A percentile compares a stretch with the other conserved stretches of the same genome.
phyloP scores from a whole-genome alignment of 768 basidiomycete genomes.

The Lepiota brunneoincarnata region DNA sequence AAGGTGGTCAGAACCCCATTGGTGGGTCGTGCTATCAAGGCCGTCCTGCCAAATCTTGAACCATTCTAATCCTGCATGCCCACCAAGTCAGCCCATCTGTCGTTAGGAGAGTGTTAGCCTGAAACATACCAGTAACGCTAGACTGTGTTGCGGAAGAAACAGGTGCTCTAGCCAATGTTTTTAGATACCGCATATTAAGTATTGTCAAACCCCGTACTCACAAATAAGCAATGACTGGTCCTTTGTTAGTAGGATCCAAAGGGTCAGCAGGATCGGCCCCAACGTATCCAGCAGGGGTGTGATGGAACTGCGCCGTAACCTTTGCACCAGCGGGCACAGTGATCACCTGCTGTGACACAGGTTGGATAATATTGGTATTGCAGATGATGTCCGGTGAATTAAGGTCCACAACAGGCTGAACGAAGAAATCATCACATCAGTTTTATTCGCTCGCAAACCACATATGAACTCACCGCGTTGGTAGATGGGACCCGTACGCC shows the following conservation, averaged over 20 bases:
- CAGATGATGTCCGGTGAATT: conserved; percentile 50
- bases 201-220: conserved; percentile 20
- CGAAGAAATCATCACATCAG: background rate
- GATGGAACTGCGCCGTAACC: conserved; percentile 48
- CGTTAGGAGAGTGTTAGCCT: conserved; percentile 14
- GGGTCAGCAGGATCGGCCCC: conserved; percentile 37
- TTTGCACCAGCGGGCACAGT: conserved; percentile 45
- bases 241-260: conserved; percentile 37
- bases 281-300: conserved; percentile 29
- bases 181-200: background rate
- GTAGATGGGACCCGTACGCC: conserved; percentile 42
- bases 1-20: conserved; percentile 47
- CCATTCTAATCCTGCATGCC: conserved; percentile 40
- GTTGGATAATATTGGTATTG: conserved; percentile 50
- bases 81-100: background rate
- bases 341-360: conserved; percentile 42
- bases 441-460: no score
- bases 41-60: conserved; percentile 55
- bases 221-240: conserved; percentile 48
- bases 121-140: conserved; percentile 29
- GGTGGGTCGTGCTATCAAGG: conserved; percentile 26
- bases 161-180: conserved; percentile 31
- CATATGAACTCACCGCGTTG: conserved; percentile 25
- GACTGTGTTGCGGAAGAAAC: conserved; percentile 41
- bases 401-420: conserved; percentile 49